These are phyloP conservation scores for Metarhizium album DNA, from an alignment of 2,329 filamentous ascomycete genomes.

Conservation along the genomic window DNA sequence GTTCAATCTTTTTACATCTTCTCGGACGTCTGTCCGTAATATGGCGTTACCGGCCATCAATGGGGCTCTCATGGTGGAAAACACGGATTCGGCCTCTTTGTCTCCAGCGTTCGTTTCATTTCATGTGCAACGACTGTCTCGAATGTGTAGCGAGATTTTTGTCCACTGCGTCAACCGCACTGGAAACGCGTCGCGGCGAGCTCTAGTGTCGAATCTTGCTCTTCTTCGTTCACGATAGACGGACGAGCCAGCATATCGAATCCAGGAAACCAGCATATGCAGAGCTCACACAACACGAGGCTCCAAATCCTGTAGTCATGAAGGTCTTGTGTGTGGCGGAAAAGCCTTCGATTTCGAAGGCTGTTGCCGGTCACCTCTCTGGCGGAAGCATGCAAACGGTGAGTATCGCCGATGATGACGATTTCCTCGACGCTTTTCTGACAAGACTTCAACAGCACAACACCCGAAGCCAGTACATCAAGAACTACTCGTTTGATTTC, in stretches of 20 bases:
- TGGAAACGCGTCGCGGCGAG: background rate
- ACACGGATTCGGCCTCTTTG: background rate
- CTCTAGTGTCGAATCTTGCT: background rate
- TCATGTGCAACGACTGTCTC: background rate
- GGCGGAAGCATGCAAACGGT: slow-evolving; percentile 65
- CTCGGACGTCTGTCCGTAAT: background rate
- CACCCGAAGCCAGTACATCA: slow-evolving; percentile 67
- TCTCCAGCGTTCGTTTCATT: background rate
- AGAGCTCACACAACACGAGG: background rate
- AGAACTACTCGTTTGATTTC: slow-evolving; percentile 90
- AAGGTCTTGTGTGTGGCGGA: slow-evolving; percentile 46
- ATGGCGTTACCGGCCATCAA: background rate
- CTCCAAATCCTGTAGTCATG: slow-evolving; percentile 22
- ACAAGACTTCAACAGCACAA: slow-evolving; percentile 40
- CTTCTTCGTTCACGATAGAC: background rate
- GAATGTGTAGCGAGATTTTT: background rate
- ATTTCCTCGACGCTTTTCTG: slow-evolving; percentile 9
- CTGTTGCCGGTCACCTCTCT: slow-evolving; percentile 79
- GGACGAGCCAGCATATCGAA: background rate
- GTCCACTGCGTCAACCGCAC: background rate
- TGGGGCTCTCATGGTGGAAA: background rate
- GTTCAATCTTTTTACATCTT: background rate
- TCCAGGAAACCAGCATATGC: background rate
- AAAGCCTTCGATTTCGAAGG: slow-evolving; percentile 89
- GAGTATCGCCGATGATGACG: slow-evolving; percentile 25